Evolutionary conservation across 2,329 filamentous ascomycete genomes (phyloP), one percentile per base, ranked within the genome.

Genomic region (Calonectria multiphialidica): DNA sequence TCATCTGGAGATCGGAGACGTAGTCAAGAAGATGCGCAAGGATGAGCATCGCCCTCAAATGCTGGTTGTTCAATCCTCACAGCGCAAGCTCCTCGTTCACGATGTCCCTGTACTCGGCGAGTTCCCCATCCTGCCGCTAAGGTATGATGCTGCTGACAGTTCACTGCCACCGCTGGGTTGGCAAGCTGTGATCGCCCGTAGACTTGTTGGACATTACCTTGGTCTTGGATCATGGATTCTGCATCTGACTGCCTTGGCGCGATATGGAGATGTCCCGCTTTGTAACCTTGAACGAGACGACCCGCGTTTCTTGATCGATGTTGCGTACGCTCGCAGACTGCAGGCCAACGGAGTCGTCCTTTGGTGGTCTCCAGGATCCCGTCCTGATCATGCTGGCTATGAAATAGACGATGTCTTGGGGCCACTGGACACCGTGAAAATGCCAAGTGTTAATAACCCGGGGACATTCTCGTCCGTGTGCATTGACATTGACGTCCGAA

Each of bases 241-340:
- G 47, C 96, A 99, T 84, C 88, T 99, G 21, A 93, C 95, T 30
- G 93, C 95, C 57, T 90, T 99, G 67, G 94, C 97, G 59, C 90
- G 95, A 74, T 98, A 98, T 81, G 97, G 97, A 30, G 95, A 98
- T 81, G 92, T 99, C 5, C 97, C 97, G 1, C 88, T 99, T 9
- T 98, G 97, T 84, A 99, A 99, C 79, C 86, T 99, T 37, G 97
- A 98, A 82, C 93, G 93, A 50, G 97, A 98, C 76, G 97, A 99
- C 79, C 96, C 97, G 33, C 92, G 95, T 3, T 98, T 97, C 85
- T 86, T 99, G 67, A 99, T 99, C 77, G 97, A 99, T 81, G 91
- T 99, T 68, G 94, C 96, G 0, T 99, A 98, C 82, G 97, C 97
- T 0, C 90, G 97, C 69, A 91, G 96, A 21, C 86, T 99, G 64